Evolutionary conservation across 2,329 filamentous ascomycete genomes (phyloP).

Genomic region (Neodidymelliopsis sp.): DNA sequence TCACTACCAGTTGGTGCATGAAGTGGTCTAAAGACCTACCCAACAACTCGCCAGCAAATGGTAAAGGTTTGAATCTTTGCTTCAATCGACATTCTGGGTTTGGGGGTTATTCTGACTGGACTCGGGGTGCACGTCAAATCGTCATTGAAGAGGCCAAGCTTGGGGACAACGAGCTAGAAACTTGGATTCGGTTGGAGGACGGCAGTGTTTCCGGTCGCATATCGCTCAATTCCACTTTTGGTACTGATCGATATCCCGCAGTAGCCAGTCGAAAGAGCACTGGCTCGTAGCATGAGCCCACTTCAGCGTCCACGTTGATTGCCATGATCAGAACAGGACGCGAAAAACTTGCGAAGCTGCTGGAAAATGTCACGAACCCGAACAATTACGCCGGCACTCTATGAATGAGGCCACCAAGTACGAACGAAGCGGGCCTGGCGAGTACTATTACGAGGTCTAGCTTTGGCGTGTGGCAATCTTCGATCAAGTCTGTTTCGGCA

Average conservation of each 20-base stretch:
- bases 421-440: neutral
- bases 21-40: conserved; percentile 46
- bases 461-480: too few species aligned
- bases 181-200: conserved; percentile 68
- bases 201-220: conserved; percentile 61
- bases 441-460: too few species aligned
- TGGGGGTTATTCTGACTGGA: conserved; percentile 72
- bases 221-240: conserved; percentile 66
- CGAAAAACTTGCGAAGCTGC: neutral
- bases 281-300: conserved; percentile 2
- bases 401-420: neutral
- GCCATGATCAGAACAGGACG: neutral
- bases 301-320: neutral
- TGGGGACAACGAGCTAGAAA: conserved; percentile 56
- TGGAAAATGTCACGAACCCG: too few species aligned
- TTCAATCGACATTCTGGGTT: conserved; percentile 73
- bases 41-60: conserved; percentile 43
- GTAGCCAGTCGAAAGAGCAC: conserved; percentile 18
- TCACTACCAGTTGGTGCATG: conserved; percentile 47
- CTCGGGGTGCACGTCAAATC: conserved; percentile 67
- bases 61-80: conserved; percentile 60
- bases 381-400: neutral
- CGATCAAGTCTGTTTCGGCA: too few species aligned
- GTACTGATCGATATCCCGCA: conserved; percentile 61
- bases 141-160: conserved; percentile 56